Percentiles rank a stretch among this genome's conserved stretches.
Evolutionary conservation across 2,329 filamentous ascomycete genomes (phyloP).

Genomic region (Fusarium sp.): DNA sequence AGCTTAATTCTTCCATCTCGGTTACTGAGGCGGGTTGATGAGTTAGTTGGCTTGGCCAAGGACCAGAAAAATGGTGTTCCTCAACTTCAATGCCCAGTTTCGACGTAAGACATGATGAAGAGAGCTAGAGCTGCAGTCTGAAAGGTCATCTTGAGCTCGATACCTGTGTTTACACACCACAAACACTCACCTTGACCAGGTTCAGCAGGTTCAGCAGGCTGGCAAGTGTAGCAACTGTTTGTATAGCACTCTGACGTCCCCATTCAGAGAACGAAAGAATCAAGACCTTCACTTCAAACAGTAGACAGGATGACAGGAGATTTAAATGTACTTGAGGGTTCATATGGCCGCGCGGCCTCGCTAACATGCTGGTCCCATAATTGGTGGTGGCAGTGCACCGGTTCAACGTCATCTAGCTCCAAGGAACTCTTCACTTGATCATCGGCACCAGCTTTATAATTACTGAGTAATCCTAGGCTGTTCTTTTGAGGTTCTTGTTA

Average conservation of each 20-base stretch:
- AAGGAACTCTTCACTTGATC: neutral
- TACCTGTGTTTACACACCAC: no score
- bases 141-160: no score
- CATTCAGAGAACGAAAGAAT: neutral
- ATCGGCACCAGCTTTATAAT: neutral
- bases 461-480: neutral
- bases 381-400: slow-evolving; percentile 39
- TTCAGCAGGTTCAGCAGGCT: neutral
- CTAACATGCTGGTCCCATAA: slow-evolving; percentile 30
- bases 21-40: neutral
- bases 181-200: neutral
- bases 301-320: neutral
- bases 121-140: no score
- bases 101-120: no score
- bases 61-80: neutral
- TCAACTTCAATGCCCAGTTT: no score
- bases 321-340: slow-evolving; percentile 22
- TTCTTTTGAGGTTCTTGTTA: neutral
- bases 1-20: slow-evolving; percentile 20
- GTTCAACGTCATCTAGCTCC: slow-evolving; percentile 23
- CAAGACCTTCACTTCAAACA: neutral
- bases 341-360: slow-evolving; percentile 37
- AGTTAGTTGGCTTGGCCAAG: neutral
- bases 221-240: no score
- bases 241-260: neutral